Evolutionary conservation across 352 stramenopile genomes (phyloP).

Genomic region (Pythium chondricola): DNA sequence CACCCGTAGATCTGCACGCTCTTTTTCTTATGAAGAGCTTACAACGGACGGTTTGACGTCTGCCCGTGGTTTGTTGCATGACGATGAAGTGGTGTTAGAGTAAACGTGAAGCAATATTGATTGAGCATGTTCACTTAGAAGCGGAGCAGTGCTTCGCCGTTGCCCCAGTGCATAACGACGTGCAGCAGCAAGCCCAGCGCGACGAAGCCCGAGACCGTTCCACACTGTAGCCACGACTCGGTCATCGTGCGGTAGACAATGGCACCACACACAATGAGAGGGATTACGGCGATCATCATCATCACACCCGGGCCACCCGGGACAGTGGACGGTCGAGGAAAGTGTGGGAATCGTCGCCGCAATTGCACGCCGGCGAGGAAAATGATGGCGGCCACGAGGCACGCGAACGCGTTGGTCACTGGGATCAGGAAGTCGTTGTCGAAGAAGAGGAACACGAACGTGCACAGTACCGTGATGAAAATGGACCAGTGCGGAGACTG

Average conservation of each 20-base stretch:
- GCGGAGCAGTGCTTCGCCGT: background rate
- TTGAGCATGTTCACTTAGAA: background rate
- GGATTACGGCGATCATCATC: constrained; percentile 25
- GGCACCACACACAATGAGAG: constrained; percentile 30
- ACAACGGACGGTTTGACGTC: too few species aligned
- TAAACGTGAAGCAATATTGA: background rate
- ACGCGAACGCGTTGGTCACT: constrained; percentile 80
- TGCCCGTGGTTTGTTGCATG: too few species aligned
- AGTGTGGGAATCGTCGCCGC: constrained; percentile 43
- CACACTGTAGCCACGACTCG: background rate
- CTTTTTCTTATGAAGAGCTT: too few species aligned
- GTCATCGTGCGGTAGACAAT: constrained; percentile 46
- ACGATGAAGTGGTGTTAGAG: too few species aligned
- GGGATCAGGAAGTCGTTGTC: constrained; percentile 47
- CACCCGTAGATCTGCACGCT: too few species aligned
- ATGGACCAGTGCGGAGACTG: constrained; percentile 25
- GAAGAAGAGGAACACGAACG: constrained; percentile 21
- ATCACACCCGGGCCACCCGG: constrained; percentile 30
- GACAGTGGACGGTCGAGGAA: constrained; percentile 40
- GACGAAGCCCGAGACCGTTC: constrained; percentile 4
- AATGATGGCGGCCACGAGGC: constrained; percentile 66
- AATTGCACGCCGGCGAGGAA: constrained; percentile 66
- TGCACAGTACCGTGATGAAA: constrained; percentile 18
- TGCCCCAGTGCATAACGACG: background rate
- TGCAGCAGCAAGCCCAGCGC: background rate